Evolutionary conservation across 352 stramenopile genomes (phyloP).

Genomic region (Phytophthora ramorum): DNA sequence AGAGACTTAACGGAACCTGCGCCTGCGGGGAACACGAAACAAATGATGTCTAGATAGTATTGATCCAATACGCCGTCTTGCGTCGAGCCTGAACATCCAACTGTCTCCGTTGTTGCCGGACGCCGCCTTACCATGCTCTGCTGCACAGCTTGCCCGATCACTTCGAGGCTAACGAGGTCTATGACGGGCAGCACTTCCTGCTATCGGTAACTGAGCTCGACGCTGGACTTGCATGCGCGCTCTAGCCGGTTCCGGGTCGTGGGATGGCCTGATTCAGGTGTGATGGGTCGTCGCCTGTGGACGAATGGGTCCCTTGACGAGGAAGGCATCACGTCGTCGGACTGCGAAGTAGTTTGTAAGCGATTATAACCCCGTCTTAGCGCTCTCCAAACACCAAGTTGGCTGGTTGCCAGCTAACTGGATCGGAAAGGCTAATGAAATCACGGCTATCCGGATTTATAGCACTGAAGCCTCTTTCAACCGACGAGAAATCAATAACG

Average conservation of each 20-base stretch:
- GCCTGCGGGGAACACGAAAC: constrained; percentile 16
- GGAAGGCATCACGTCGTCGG: constrained; percentile 1
- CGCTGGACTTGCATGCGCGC: neutral
- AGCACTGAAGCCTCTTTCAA: no score
- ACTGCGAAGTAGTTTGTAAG: neutral
- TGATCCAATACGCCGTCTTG: neutral
- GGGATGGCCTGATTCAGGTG: constrained; percentile 10
- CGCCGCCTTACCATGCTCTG: constrained; percentile 20
- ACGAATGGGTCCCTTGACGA: constrained; percentile 30
- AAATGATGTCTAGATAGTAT: constrained; percentile 17
- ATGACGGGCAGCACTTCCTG: neutral
- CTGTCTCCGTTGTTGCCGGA: constrained; percentile 7
- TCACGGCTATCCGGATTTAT: no score
- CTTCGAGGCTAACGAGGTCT: neutral
- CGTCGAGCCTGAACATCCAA: constrained; percentile 17
- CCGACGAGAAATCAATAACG: no score
- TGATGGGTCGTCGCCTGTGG: constrained; percentile 24
- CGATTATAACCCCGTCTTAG: no score
- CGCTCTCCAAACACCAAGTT: no score
- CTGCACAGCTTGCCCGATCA: constrained; percentile 3
- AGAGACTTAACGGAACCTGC: constrained; percentile 14
- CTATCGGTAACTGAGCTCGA: neutral
- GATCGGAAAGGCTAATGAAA: no score
- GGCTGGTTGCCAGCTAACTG: no score
- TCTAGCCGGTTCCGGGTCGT: constrained; percentile 24